phyloP scores from a whole-genome alignment of 148 eudicot species.

The Simmondsia chinensis region DNA sequence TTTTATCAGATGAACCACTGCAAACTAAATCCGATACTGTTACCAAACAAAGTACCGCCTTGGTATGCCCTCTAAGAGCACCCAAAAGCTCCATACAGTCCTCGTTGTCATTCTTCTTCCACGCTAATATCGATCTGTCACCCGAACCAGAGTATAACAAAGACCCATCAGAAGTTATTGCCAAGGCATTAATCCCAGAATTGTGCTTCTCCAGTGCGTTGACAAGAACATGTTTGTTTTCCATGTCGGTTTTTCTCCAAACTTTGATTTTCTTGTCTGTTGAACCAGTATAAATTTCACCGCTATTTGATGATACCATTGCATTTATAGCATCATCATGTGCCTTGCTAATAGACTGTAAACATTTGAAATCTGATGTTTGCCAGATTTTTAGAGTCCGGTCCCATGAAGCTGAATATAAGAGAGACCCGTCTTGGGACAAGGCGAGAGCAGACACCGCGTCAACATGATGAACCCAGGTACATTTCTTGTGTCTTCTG shows the following conservation, averaged over 20 bases:
- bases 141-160: conserved; percentile 73
- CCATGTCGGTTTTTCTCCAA: conserved; percentile 41
- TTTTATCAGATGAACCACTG: conserved; percentile 86
- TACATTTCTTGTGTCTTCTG: conserved; percentile 56
- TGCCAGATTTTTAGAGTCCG: conserved; percentile 66
- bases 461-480: conserved; percentile 87
- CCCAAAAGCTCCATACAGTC: conserved; percentile 36
- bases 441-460: conserved; percentile 62
- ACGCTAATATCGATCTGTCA: conserved; percentile 54
- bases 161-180: conserved; percentile 41
- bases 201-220: conserved; percentile 48
- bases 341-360: conserved; percentile 62
- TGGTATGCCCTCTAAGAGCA: conserved; percentile 58
- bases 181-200: conserved; percentile 76
- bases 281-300: conserved; percentile 73
- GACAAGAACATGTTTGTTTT: conserved; percentile 40
- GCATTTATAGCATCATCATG: conserved; percentile 94
- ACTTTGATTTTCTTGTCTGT: conserved; percentile 69
- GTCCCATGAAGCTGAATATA: conserved; percentile 95
- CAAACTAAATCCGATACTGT: conserved; percentile 34
- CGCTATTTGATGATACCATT: conserved; percentile 36
- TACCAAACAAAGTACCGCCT: conserved; percentile 58
- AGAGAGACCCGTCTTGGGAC: conserved; percentile 46
- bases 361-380: conserved; percentile 57
- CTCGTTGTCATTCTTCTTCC: conserved; percentile 41